Conservation (phyloP, 192 early-diverging fungal species). For the Coemansia sp. region DNA sequence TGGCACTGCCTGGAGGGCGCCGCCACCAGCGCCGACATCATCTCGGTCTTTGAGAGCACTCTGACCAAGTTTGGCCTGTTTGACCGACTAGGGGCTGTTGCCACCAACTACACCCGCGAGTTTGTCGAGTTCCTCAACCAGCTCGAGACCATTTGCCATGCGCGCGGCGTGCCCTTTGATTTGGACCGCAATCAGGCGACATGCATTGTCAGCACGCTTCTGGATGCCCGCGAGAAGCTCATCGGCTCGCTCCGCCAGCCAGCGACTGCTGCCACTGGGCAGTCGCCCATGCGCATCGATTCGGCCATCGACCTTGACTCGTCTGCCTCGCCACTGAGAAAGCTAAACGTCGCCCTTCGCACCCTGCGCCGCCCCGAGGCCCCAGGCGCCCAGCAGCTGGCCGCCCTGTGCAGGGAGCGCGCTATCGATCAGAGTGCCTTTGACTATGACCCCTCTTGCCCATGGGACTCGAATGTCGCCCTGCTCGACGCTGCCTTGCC, state of each 20-base stretch:
- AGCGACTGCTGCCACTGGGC: neutral
- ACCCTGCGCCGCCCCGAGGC: constrained; percentile 11
- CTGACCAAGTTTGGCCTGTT: constrained; percentile 42
- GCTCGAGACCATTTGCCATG: constrained; percentile 52
- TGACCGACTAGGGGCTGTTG: constrained; percentile 32
- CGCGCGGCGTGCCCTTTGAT: constrained; percentile 47
- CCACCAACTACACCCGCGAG: constrained; percentile 54
- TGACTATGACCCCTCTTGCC: constrained; percentile 21
- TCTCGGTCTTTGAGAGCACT: constrained; percentile 47
- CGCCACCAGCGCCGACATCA: constrained; percentile 47
- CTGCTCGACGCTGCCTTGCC: constrained; percentile 37
- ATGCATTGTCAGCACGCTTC: constrained; percentile 42
- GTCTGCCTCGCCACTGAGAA: constrained; percentile 25
- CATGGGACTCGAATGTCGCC: constrained; percentile 39
- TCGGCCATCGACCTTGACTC: neutral
- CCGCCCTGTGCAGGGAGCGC: constrained; percentile 36
- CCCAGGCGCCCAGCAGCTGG: constrained; percentile 33
- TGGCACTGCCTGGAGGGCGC: constrained; percentile 44
- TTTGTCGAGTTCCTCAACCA: constrained; percentile 56
- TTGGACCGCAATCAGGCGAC: constrained; percentile 53
- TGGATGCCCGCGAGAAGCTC: constrained; percentile 40
- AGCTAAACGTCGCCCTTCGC: constrained; percentile 26
- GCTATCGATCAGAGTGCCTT: constrained; percentile 26
- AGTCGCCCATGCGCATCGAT: constrained; percentile 1
- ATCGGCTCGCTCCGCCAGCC: constrained; percentile 19